Evolutionary conservation across 1,284 basidiomycete species (phyloP).

Genomic region (Pterula multifida): DNA sequence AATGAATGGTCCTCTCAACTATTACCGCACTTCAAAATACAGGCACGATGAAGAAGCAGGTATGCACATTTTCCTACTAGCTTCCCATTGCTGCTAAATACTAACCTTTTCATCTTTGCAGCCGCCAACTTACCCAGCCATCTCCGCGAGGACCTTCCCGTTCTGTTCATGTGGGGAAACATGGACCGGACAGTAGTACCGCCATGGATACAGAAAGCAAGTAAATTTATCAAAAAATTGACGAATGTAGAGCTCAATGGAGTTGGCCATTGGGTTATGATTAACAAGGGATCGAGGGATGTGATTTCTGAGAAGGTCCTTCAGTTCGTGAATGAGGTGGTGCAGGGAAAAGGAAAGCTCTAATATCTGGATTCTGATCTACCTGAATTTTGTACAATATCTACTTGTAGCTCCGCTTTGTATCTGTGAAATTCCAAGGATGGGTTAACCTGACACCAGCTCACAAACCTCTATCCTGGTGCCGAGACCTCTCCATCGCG

Average conservation of each 20-base stretch:
- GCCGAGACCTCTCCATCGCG: slow-evolving; percentile 71
- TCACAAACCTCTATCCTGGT: slow-evolving; percentile 30
- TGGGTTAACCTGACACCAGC: not conserved
- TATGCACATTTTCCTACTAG: slow-evolving; percentile 12
- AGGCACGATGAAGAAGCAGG: slow-evolving; percentile 56
- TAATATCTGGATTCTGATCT: not conserved
- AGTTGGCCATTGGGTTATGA: slow-evolving; percentile 54
- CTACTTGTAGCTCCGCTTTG: not conserved
- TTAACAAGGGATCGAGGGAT: slow-evolving; percentile 36
- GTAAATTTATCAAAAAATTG: slow-evolving; percentile 34
- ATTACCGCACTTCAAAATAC: slow-evolving; percentile 47
- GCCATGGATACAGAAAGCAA: slow-evolving; percentile 25
- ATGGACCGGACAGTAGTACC: slow-evolving; percentile 31
- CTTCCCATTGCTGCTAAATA: slow-evolving; percentile 5
- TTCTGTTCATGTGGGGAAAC: slow-evolving; percentile 50
- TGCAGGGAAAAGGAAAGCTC: not conserved
- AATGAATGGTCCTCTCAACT: slow-evolving; percentile 60
- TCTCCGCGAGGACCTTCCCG: slow-evolving; percentile 35
- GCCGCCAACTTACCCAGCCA: slow-evolving; percentile 27
- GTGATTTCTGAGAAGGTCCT: slow-evolving; percentile 33
- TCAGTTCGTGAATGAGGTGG: slow-evolving; percentile 15
- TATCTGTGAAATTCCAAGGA: not conserved
- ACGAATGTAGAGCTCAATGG: slow-evolving; percentile 38
- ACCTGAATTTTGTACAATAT: not conserved
- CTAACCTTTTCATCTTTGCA: slow-evolving; percentile 12